phyloP scores from a whole-genome alignment of 2,329 filamentous ascomycete species.

The Tolypocladium sp. region DNA sequence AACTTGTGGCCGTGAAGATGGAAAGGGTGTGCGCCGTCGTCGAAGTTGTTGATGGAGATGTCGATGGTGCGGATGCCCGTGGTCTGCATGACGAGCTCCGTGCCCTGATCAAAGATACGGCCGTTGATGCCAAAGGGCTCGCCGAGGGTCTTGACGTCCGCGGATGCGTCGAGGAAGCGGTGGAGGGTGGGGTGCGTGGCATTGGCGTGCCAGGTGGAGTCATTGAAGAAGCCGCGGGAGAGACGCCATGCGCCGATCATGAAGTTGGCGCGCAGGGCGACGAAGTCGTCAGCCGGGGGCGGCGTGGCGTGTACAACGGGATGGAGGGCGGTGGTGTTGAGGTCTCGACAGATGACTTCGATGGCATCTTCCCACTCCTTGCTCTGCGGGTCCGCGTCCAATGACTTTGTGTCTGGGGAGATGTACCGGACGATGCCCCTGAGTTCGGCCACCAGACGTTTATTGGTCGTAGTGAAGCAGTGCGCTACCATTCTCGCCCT shows the following conservation, averaged over 20 bases:
- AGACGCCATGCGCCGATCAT: slow-evolving; percentile 45
- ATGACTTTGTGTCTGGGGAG: accelerated
- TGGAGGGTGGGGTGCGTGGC: slow-evolving; percentile 24
- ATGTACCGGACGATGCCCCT: slow-evolving; percentile 21
- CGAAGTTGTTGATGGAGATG: slow-evolving; percentile 50
- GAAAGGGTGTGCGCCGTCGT: slow-evolving; percentile 35
- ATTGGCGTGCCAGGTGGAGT: slow-evolving; percentile 36
- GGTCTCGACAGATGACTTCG: slow-evolving; percentile 40
- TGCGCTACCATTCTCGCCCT: slow-evolving; percentile 39
- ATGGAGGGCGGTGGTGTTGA: slow-evolving; percentile 38
- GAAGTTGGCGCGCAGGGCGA: slow-evolving; percentile 42
- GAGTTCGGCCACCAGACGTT: slow-evolving; percentile 18
- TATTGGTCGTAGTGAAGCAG: slow-evolving; percentile 25
- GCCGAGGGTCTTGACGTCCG: slow-evolving; percentile 6
- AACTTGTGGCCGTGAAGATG: slow-evolving; percentile 55
- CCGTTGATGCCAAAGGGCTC: slow-evolving; percentile 17
- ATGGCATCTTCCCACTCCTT: slow-evolving; percentile 40
- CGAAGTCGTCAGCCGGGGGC: slow-evolving; percentile 27
- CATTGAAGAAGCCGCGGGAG: slow-evolving; percentile 45
- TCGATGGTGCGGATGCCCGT: slow-evolving; percentile 43
- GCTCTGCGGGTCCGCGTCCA: slow-evolving; percentile 21
- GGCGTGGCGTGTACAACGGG: slow-evolving; percentile 24
- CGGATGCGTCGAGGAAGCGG: slow-evolving; percentile 18
- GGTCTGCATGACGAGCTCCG: slow-evolving; percentile 38
- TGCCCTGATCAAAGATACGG: slow-evolving; percentile 15